Evolutionary conservation across 2,329 filamentous ascomycete genomes (phyloP), one percentile per base, ranked within the genome.

Genomic region (Colletotrichum acutatum): DNA sequence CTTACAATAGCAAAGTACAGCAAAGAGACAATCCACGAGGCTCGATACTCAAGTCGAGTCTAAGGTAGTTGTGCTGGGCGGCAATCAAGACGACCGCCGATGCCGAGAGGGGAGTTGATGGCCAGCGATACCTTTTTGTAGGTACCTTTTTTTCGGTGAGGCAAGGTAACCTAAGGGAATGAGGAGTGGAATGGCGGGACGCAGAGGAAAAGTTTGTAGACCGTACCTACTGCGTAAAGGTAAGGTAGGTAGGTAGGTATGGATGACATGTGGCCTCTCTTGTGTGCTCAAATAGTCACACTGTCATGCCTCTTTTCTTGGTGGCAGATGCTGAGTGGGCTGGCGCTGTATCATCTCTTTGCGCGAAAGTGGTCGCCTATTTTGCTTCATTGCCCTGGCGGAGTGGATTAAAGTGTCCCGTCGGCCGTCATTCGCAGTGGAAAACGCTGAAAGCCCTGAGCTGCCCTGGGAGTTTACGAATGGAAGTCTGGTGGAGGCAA

Each of bases 1-100:
- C 52, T 62, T 24, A 26, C 62, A 61, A 62, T 74, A 74, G 68
- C 24, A 63, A 19, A 59, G 52, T 74, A 74, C 71, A 37, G 46
- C 19, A 37, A 58, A 67, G 37, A 28, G 37, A 74, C 71, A 67
- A 34, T 24, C 9, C 22, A 42, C 59, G 53, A 59, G 16, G 66
- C 59, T 32, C 19, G 66, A 34, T 22, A n/a, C 28, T 42, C 61
- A 22, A n/a, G 28, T 28, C 61, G 30, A 30, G 28, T 28, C 46
- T 28, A n/a, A n/a, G n/a, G n/a, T n/a, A 42, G 24, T 57, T 60
- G 70, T 61, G 54, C 66, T 57, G 6, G 60, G 46, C 60, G 54
- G 66, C 70, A 53, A 52, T 22, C 32, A 46, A 19, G 7, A 56
- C 19, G 62, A 60, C 56, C 62, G 61, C 56, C 54, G 56, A 71